Conservation (phyloP, 2,329 filamentous ascomycete species). For the Fulvia fulva region DNA sequence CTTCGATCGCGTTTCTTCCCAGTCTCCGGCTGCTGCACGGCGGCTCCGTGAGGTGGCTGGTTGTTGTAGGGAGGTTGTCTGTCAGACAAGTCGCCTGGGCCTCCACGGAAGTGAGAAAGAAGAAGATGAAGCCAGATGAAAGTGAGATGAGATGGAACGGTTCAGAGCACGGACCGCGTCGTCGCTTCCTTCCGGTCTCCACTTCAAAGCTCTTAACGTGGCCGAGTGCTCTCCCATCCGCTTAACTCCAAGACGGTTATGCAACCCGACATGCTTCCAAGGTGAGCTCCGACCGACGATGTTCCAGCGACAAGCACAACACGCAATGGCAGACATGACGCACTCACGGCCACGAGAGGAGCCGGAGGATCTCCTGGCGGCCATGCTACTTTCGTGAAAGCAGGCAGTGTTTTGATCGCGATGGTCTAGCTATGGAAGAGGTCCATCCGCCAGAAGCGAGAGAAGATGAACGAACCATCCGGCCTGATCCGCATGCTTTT, state of each 20-base stretch:
- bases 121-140: no score
- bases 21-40: background rate
- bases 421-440: no score
- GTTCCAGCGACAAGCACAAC: background rate
- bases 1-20: background rate
- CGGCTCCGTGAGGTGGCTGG: background rate
- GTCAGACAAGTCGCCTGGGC: background rate
- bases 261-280: background rate
- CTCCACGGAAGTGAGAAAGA: background rate
- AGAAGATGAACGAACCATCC: no score
- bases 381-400: background rate
- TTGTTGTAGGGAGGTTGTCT: background rate
- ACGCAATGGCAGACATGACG: background rate
- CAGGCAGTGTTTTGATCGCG: no score
- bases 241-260: background rate
- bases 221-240: background rate
- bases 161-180: no score
- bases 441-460: no score
- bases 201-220: no score
- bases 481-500: no score
- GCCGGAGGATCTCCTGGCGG: background rate
- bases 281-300: background rate
- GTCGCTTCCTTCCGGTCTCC: background rate
- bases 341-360: background rate
- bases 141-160: no score